phyloP scores from a whole-genome alignment of 192 early-diverging fungal species.

The Backusella macrospora region DNA sequence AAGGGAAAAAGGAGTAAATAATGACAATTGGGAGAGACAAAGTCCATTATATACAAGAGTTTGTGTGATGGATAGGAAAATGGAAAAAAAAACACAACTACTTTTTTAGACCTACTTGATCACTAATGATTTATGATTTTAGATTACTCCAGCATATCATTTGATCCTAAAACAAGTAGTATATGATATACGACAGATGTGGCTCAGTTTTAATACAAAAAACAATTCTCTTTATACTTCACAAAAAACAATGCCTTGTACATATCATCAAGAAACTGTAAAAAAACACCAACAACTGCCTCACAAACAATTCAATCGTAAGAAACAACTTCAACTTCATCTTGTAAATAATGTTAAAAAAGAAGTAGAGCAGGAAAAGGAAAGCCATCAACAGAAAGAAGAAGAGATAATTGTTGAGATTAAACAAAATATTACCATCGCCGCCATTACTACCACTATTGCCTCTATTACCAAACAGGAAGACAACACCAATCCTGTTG shows the following conservation, averaged over 20 bases:
- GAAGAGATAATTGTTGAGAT: neutral
- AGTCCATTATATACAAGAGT: neutral
- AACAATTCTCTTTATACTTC: neutral
- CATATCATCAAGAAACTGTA: neutral
- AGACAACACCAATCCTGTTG: neutral
- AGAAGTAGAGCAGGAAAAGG: neutral
- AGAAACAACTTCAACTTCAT: slow-evolving; percentile 1
- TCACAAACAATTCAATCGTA: neutral
- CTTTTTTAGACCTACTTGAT: neutral
- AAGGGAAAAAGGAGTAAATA: neutral
- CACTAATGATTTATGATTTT: neutral
- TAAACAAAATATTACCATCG: neutral
- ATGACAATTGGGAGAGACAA: neutral
- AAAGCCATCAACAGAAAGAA: neutral
- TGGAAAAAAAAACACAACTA: neutral
- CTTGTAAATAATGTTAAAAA: neutral
- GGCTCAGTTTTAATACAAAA: slow-evolving; percentile 1
- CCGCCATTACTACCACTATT: neutral
- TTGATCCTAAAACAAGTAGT: neutral
- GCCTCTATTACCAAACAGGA: neutral
- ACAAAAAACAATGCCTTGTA: slow-evolving; percentile 9
- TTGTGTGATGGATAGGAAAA: neutral
- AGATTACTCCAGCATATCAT: slow-evolving; percentile 1
- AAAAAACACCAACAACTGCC: neutral
- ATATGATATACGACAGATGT: neutral